phyloP scores from a whole-genome alignment of 176 grass and related monocot species.

The Dendrocalamus sinicus region DNA sequence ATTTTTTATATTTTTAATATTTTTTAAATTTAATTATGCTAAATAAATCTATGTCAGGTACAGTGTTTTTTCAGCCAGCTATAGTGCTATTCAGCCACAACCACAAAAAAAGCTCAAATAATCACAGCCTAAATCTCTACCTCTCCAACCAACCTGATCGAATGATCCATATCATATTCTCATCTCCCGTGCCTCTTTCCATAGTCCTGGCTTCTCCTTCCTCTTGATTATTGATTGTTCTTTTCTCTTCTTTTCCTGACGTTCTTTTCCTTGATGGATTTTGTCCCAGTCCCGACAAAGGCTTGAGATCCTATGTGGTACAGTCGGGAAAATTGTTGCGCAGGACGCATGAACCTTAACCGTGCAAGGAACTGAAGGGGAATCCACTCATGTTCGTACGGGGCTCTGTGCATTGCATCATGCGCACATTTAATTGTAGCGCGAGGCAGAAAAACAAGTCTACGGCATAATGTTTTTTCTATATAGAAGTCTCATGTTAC shows the following conservation, averaged over 20 bases:
- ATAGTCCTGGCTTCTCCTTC: neutral
- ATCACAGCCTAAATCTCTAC: conserved; percentile 10
- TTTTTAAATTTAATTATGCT: no score
- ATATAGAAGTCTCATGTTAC: neutral
- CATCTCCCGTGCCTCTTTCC: neutral
- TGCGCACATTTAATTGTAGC: neutral
- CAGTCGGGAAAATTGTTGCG: neutral
- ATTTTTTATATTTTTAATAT: no score
- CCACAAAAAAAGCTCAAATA: no score
- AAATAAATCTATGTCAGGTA: no score
- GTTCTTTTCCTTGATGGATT: conserved; percentile 23
- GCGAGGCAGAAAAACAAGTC: neutral
- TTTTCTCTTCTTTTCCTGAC: neutral
- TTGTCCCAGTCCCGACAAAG: conserved; percentile 1
- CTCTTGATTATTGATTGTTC: neutral
- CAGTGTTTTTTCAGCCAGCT: no score
- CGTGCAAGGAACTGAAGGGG: neutral
- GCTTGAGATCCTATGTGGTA: neutral
- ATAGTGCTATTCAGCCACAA: no score
- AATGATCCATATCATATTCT: neutral
- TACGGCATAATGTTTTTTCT: neutral
- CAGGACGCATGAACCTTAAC: conserved; percentile 11
- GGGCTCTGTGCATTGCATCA: neutral
- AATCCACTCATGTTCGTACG: neutral
- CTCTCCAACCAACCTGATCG: conserved; percentile 16